Base-by-base conservation (phyloP, 805 yeast species). In the Soucietia sequanensis region DNA sequence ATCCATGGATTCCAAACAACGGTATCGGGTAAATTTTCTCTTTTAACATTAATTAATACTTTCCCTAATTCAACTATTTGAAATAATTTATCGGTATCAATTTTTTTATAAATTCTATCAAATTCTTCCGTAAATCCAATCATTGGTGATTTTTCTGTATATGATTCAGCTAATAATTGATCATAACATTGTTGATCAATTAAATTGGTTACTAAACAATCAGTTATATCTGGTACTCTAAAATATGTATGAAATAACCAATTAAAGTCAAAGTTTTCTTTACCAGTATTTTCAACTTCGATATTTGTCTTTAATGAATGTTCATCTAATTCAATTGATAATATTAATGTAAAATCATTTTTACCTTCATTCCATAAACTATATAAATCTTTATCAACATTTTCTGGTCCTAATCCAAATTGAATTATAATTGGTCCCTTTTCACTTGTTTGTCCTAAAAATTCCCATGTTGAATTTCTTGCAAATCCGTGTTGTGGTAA, bases 1-100 rank as follows among this genome's bases (percentile, higher is more conserved):
- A 76, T 69, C 99, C 98, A 93, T 23, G 99, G 99, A 61, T 93
- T 93, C 99, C 99, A 93, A 36, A 93, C 97, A 31, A 93, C 98
- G 4, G 75, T 68, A 44, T 76, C 81, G 0, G 76, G 80, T 47
- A 86, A 66, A 48, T 81, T 81, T 11, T 63, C 64, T 53, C 95
- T 73, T 35, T 75, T 68, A 23, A 91, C 60, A 27, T 84, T 80
- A 56, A 82, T 83, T 31, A 79, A 58, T 6, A 87, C 90, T 43
- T 78, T 73, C 30, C 91, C 93, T 37, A 74, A 71, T 39, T 78
- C 81, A 31, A 82, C 78, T 34, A 90, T 80, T 53, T 83, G 88
- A 25, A 86, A 65, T 5, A 72, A 42, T 51, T 80, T 81, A 4
- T 62, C 65, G 15, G 65, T 60, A 16, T 74, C 65, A 23, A 87